Evolutionary conservation across 805 yeast species (phyloP).

Genomic region (Komagataella mondaviorum): DNA sequence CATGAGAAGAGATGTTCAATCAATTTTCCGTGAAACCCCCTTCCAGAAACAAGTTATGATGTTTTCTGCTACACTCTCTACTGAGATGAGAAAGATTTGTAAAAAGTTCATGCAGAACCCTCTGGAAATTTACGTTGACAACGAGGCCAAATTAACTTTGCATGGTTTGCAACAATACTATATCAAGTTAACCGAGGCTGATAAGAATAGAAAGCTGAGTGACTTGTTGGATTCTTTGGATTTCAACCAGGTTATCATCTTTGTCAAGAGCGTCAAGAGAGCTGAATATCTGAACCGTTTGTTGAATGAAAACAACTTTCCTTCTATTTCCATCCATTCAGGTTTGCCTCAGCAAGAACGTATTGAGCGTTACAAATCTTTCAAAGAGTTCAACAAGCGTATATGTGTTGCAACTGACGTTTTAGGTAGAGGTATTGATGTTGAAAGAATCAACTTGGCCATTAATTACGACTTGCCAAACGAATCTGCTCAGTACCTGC

Average conservation of each 20-base stretch:
- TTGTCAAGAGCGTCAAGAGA: conserved; percentile 83
- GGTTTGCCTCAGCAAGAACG: conserved; percentile 96
- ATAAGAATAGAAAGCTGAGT: conserved; percentile 86
- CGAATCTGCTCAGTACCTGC: conserved; percentile 96
- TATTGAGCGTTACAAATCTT: conserved; percentile 89
- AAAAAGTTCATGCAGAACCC: conserved; percentile 98
- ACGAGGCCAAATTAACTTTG: conserved; percentile 91
- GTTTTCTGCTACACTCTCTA: conserved; percentile 94
- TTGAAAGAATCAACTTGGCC: conserved; percentile 95
- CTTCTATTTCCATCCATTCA: conserved; percentile 93
- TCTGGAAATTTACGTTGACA: conserved; percentile 93
- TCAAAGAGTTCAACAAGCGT: conserved; percentile 97
- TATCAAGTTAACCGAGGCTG: conserved; percentile 77
- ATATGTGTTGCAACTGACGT: conserved; percentile 98
- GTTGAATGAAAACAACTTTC: conserved; percentile 87
- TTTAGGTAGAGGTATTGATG: conserved; percentile 98
- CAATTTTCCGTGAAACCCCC: conserved; percentile 93
- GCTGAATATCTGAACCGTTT: conserved; percentile 86
- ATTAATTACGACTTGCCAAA: conserved; percentile 93
- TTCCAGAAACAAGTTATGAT: conserved; percentile 98
- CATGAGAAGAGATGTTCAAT: conserved; percentile 98
- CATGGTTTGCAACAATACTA: conserved; percentile 98
- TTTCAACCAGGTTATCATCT: conserved; percentile 95
- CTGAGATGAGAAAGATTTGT: conserved; percentile 91
- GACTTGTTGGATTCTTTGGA: conserved; percentile 89